Evolutionary conservation across 257 asterid species (phyloP).

Genomic region (Solanum stenotomum): DNA sequence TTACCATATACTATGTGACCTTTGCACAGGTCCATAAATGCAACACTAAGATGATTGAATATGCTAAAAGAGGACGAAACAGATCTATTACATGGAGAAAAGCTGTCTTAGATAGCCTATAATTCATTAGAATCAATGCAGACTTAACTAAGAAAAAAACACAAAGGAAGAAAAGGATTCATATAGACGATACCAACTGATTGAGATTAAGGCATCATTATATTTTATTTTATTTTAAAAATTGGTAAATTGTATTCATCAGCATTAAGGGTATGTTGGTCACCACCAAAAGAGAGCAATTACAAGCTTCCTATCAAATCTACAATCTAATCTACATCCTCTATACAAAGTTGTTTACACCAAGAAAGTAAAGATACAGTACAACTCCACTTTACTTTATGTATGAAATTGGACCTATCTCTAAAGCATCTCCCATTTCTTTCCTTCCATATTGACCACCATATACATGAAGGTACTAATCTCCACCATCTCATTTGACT

Average conservation of each 20-base stretch:
- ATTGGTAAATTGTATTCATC: not conserved
- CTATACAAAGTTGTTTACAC: not conserved
- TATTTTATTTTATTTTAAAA: not conserved
- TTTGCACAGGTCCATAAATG: not conserved
- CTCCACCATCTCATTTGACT: not conserved
- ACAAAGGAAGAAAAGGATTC: not conserved
- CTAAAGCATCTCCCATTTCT: not conserved
- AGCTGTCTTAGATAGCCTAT: not conserved
- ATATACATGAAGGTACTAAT: not conserved
- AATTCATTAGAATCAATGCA: not conserved
- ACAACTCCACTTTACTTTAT: not conserved
- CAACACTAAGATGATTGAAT: not conserved
- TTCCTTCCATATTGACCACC: not conserved
- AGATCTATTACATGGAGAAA: not conserved
- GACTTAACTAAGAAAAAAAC: not conserved
- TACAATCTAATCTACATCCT: not conserved
- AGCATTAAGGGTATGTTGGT: not conserved
- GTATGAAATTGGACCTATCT: not conserved
- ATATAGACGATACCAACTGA: not conserved
- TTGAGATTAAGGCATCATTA: not conserved
- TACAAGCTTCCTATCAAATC: not conserved
- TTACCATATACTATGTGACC: not conserved
- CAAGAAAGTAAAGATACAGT: not conserved
- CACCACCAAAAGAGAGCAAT: not conserved
- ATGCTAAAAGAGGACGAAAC: not conserved